These are phyloP conservation scores for Globisporangium viniferum DNA, from an alignment of 352 stramenopile genomes.

Conservation along the genomic window DNA sequence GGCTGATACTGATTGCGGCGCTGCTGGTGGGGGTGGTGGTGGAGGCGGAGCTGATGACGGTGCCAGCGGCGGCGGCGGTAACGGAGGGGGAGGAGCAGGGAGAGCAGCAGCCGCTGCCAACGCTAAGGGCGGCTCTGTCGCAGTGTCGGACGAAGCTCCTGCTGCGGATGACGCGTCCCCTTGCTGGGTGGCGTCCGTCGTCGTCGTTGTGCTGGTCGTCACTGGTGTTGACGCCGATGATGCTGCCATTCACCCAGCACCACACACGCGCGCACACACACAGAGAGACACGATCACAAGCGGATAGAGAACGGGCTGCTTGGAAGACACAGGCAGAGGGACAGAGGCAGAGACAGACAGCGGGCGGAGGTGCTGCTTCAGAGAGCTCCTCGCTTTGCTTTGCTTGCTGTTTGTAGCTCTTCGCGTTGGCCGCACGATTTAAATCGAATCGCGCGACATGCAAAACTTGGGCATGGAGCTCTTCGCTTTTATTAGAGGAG, in stretches of 20 bases:
- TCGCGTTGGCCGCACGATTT: neutral
- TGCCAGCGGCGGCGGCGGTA: neutral
- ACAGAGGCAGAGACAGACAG: neutral
- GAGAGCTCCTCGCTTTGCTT: neutral
- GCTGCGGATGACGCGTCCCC: constrained; percentile 8
- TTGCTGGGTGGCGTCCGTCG: neutral
- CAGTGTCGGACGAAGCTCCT: constrained; percentile 1
- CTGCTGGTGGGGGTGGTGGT: neutral
- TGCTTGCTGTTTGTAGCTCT: neutral
- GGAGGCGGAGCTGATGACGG: neutral
- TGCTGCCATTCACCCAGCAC: constrained; percentile 9
- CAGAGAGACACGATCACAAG: neutral
- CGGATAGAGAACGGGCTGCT: neutral
- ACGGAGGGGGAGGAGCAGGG: neutral
- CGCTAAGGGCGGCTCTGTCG: neutral
- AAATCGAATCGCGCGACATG: neutral
- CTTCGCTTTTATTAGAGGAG: neutral
- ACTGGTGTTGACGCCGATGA: constrained; percentile 7
- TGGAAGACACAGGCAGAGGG: neutral
- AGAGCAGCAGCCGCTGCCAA: neutral
- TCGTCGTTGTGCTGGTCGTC: constrained; percentile 11
- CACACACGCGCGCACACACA: neutral
- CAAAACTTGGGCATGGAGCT: neutral
- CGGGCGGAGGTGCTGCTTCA: neutral
- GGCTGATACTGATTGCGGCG: neutral